A percentile compares a stretch with the other conserved stretches of the same genome.
Evolutionary conservation across 305 asterid genomes (phyloP).

Genomic region (Plantago lanceolata): DNA sequence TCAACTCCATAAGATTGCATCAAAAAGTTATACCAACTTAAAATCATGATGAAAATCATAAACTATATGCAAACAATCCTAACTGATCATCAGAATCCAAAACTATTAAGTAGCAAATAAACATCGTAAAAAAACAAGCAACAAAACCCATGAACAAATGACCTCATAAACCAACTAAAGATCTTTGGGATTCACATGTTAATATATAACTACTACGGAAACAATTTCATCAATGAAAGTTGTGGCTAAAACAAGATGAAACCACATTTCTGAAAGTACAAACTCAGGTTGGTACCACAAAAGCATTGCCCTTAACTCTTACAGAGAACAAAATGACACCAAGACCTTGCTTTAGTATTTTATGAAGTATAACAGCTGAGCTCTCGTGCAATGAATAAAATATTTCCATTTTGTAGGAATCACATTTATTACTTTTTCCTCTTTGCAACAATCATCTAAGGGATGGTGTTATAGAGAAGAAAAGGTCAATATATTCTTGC

Average conservation of each 20-base stretch:
- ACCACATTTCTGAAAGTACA: no score
- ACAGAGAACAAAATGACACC: no score
- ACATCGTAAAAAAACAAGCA: constrained; percentile 6
- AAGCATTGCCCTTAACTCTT: no score
- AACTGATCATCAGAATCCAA: background rate
- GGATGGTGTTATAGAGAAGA: background rate
- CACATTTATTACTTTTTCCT: background rate
- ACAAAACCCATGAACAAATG: background rate
- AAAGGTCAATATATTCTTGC: background rate
- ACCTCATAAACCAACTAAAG: background rate
- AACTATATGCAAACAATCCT: background rate
- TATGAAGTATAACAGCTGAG: no score
- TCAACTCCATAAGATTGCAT: background rate
- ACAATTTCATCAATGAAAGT: no score
- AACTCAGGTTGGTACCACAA: no score
- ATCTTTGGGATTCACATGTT: no score
- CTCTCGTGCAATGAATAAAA: no score
- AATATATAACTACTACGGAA: no score
- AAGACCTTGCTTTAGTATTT: no score
- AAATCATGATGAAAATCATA: background rate
- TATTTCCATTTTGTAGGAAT: no score
- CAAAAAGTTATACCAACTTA: background rate
- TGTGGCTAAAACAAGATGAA: no score
- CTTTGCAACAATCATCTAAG: background rate
- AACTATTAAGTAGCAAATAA: background rate